These are phyloP conservation scores for Leccinum solheimii DNA, from an alignment of 1,284 basidiomycete species.

Conservation along the genomic window DNA sequence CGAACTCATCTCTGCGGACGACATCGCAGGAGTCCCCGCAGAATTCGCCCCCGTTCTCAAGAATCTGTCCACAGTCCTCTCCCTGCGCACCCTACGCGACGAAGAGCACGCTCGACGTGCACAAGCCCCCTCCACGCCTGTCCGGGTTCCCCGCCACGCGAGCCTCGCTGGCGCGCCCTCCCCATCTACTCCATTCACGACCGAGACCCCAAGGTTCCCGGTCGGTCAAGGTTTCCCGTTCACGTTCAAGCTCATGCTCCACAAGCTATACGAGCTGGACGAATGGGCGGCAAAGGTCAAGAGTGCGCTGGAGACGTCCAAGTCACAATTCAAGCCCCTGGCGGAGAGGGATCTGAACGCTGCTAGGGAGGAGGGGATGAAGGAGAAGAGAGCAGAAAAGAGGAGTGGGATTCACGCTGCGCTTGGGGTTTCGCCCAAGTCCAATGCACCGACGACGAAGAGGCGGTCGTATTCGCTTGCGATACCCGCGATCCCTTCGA, in stretches of 20 bases:
- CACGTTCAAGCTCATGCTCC: conserved; percentile 65
- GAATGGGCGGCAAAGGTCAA: conserved; percentile 62
- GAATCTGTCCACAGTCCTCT: conserved; percentile 43
- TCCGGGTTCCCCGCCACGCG: conserved; percentile 28
- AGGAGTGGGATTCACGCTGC: conserved; percentile 32
- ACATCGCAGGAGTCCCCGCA: conserved; percentile 38
- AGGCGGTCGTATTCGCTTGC: not conserved
- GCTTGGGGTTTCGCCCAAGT: conserved; percentile 15
- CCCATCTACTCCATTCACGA: not conserved
- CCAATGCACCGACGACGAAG: conserved; percentile 12
- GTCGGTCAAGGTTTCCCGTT: conserved; percentile 49
- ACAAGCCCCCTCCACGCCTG: conserved; percentile 16
- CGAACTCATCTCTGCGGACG: conserved; percentile 32
- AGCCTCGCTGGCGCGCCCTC: conserved; percentile 27
- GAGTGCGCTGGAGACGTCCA: conserved; percentile 52
- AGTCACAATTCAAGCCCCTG: conserved; percentile 53
- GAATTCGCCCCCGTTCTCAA: conserved; percentile 49
- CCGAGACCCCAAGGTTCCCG: conserved; percentile 42
- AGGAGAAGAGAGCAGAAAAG: conserved; percentile 31
- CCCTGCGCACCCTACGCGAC: conserved; percentile 30
- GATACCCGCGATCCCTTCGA: not conserved
- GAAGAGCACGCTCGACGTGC: conserved; percentile 13
- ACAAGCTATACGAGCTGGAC: conserved; percentile 60
- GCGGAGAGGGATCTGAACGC: conserved; percentile 36
- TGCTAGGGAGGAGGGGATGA: conserved; percentile 14